These are phyloP conservation scores for Nitzschia sp. DNA, from an alignment of 108 stramenopile genomes.

Conservation along the genomic window DNA sequence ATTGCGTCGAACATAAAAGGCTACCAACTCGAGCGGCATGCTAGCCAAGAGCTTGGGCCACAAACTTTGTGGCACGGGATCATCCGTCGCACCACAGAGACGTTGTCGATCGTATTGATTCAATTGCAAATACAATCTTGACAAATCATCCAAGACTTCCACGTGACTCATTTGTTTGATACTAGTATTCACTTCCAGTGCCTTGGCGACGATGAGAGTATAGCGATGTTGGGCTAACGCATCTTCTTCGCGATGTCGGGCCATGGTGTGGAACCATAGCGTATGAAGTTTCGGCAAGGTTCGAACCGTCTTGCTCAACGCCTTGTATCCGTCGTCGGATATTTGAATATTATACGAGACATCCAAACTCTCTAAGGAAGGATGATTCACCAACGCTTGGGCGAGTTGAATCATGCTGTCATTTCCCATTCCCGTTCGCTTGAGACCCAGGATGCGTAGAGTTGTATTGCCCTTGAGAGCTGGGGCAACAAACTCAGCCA, in stretches of 20 bases:
- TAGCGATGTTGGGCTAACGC: background rate
- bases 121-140: background rate
- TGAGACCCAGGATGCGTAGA: background rate
- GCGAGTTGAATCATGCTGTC: background rate
- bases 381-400: background rate
- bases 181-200: background rate
- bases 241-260: background rate
- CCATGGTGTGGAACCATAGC: background rate
- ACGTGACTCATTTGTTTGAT: background rate
- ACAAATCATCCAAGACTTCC: background rate
- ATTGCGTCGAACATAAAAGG: background rate
- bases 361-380: background rate
- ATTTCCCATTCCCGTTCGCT: background rate
- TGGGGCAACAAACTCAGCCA: background rate
- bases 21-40: background rate
- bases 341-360: background rate
- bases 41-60: background rate
- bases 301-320: background rate
- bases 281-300: background rate
- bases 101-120: background rate
- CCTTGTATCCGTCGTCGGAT: background rate
- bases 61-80: background rate
- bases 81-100: background rate
- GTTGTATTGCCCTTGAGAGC: background rate
- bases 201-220: background rate